Evolutionary conservation across 2,329 filamentous ascomycete genomes (phyloP), one percentile per base, ranked within the genome.

Genomic region (Xylariales sp.): DNA sequence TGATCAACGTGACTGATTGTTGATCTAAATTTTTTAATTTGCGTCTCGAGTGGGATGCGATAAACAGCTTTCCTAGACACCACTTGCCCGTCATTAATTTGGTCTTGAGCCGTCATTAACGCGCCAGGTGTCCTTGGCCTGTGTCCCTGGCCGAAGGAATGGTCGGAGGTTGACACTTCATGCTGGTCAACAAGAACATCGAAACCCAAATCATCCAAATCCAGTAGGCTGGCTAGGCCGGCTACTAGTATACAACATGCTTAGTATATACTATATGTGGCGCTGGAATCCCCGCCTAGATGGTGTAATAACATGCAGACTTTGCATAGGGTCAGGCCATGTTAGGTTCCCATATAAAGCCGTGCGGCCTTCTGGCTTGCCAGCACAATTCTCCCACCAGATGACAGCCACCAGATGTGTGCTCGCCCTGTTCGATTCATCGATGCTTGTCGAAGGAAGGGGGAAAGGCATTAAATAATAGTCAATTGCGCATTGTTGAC

Each of bases 331-430:
- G 34, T 49, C 23, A 14, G 50, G 45, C 50, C 32, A 56, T 41
- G 52, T 16, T 10, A 59, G 30, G 43, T 32, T 43, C 18, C 9
- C 18, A 39, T 45, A 56, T 56, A 56, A 30, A 45, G 48, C 43
- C 55, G 59, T 58, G 41, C 32, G 16, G 49, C 45, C 36, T 28
- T 52, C 36, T 57, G 30, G 41, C 39, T 41, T 58, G 48, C 64
- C 54, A 67, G 32, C 59, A 30, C 54, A 58, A 49, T 34, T 59
- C 18, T 59, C 41, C 59, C 16, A 57, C 52, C 9, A 34, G n/a
- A 43, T 56, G 36, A 39, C 36, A 36, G 36, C 48, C 36, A n/a
- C 53, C 14, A 23, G 32, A 49, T 55, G 36, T 16, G 39, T 54
- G 49, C 28, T 43, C 55, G 45, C 36, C 50, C 49, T 28, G 12